phyloP scores from a whole-genome alignment of 2,329 filamentous ascomycete genomes.

The Penicillium sp. region DNA sequence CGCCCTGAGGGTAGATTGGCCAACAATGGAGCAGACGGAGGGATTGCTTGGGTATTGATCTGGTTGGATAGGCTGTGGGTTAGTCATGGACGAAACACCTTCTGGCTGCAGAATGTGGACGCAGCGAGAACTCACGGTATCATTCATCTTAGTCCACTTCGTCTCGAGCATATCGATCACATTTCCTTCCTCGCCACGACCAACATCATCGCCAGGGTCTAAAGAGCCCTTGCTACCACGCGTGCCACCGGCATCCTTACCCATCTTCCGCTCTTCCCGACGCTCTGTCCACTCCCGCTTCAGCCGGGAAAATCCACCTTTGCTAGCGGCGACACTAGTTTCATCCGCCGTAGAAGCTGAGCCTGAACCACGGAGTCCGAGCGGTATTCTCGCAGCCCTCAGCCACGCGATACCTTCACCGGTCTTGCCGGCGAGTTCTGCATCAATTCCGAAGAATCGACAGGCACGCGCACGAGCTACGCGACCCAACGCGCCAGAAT shows the following conservation, averaged over 20 bases:
- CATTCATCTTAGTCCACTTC: conserved; percentile 93
- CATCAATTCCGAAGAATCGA: conserved; percentile 87
- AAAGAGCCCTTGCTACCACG: conserved; percentile 36
- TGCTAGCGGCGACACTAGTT: conserved; percentile 3
- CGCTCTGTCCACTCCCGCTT: conserved; percentile 77
- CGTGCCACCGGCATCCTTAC: conserved; percentile 59
- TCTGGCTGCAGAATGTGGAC: neutral
- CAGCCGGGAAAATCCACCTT: conserved; percentile 55
- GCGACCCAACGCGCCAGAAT: conserved; percentile 74
- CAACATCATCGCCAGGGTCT: conserved; percentile 72
- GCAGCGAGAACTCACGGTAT: conserved; percentile 67
- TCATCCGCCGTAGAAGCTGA: conserved; percentile 10
- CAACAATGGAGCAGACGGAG: conserved; percentile 71
- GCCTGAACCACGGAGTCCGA: conserved; percentile 63
- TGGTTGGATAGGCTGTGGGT: conserved; percentile 39
- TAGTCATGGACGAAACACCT: conserved; percentile 3
- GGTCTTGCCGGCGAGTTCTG: conserved; percentile 78
- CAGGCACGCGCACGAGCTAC: conserved; percentile 84
- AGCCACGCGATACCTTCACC: conserved; percentile 89
- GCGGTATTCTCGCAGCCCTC: conserved; percentile 72
- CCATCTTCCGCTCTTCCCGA: conserved; percentile 77
- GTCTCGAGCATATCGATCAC: conserved; percentile 83
- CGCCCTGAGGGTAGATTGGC: conserved; percentile 84
- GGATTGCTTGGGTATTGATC: conserved; percentile 80
- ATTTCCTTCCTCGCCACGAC: conserved; percentile 79